Evolutionary conservation across 2,329 filamentous ascomycete genomes (phyloP), one percentile per base, ranked within the genome.

Genomic region (Colletotrichum tofieldiae): DNA sequence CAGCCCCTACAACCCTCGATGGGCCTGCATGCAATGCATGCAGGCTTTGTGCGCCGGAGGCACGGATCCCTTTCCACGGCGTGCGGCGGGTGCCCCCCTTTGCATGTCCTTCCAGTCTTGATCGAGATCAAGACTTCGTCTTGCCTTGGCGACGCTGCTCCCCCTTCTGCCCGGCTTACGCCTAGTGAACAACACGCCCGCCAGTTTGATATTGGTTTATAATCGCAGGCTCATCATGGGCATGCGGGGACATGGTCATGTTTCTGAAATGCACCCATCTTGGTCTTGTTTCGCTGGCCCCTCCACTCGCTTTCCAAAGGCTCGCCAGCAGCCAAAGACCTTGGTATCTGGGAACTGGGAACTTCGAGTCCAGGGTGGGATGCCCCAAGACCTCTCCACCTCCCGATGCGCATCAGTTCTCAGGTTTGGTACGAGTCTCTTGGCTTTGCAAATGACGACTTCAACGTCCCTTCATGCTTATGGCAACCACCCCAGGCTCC

Each of bases 1-100:
- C 29, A 23, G 45, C 2, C 45, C 29, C n/a, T 49, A 37, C 43
- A 35, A 37, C 47, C n/a, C 47, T 37, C 69, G 52, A 39, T 20
- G 43, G 56, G 70, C 47, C 65, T 72, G 58, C 51, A 68, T 26
- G 32, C 32, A 12, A 60, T 52, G 49, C 49, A 52, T 23, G 35
- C 67, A 32, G 29, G 29, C 29, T 6, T 62, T 45, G 35, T 26
- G 47, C 37, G 35, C 59, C 70, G 70, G 70, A 61, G 47, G 65
- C 70, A 60, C 70, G 70, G 70, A 59, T 72, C 59, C n/a, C 32
- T 41, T 70, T 65, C 70, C 65, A 70, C 52, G 59, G 58, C 18
- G 35, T n/a, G 20, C 45, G 39, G 43, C 51, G 32, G 52, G 61
- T 35, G 41, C 64, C 35, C 56, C 5, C 18, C 35, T n/a, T 47